Evolutionary conservation across 345 rosid genomes (phyloP), one percentile per base, ranked within the genome.

Genomic region (Conringia planisiliqua): DNA sequence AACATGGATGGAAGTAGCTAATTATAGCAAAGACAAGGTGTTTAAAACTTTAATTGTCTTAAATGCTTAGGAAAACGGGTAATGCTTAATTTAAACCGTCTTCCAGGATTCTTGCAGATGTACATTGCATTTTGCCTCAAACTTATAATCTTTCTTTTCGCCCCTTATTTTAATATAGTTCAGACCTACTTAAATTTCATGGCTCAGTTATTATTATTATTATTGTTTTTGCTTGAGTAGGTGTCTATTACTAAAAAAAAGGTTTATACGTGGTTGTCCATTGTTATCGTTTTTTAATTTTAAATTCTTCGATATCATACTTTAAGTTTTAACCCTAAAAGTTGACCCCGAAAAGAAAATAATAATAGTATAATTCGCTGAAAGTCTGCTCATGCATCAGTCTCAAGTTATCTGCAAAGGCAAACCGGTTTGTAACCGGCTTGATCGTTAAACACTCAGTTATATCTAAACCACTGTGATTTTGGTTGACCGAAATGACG

Each of bases 61-160:
- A 66, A 57, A 71, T 58, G 80, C 62, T 77, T 77, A 39, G 72
- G 51, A 33, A 64, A 10, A 36, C 47, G 51, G 66, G 76, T 64
- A 71, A 51, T 36, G 39, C 68, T 50, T 61, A 58, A 39, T 16
- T 42, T 69, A 76, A 69, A 55, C 48, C 3, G 36, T 38, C 39
- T 57, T 52, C 60, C 64, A 58, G 56, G 56, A 68, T 72, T 68
- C 78, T 32, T 48, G 71, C 75, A 39, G 60, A 78, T 61, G 70
- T 78, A 68, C 82, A 73, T 68, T 78, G 82, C 59, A 72, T 73
- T 61, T 68, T 73, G 66, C 78, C 77, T 36, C 40, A 14, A 66
- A 5, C 50, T 71, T 66, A 26, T 77, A 69, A 44, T 44, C 54
- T 76, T 20, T 56, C 18, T 46, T 11, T 26, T 36, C 20, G 17